Evolutionary conservation across 805 yeast species (phyloP), one percentile per base, ranked within the genome.

Genomic region (Cyberlindnera maritima): DNA sequence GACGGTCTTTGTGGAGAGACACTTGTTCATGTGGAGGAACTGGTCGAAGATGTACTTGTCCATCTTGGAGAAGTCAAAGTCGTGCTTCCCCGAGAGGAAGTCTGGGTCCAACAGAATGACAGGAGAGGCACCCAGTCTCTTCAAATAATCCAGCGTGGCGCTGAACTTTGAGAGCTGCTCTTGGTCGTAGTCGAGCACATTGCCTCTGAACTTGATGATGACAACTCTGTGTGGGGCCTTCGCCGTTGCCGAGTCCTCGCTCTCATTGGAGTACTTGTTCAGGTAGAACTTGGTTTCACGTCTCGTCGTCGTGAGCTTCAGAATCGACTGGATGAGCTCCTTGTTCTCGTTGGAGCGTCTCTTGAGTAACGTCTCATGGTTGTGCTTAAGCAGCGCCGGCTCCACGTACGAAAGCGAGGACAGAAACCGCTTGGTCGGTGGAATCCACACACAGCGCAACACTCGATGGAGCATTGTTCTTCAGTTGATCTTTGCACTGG

Each of bases 271-370:
- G 61, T 91, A 92, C 60, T 84, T 87, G 31, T 79, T 71, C 39
- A 92, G 67, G 61, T 91, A 92, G 53, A 84, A 85, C 52, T 80
- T 76, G 5, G 96, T 96, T 61, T 92, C 98, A 50, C 99, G 73
- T 63, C 89, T 91, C 1, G 98, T 92, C 6, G 97, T 95, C 4
- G 97, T 88, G 2, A 96, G 83, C 58, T 84, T 84, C 48, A 92
- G 71, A 20, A 92, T 90, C 2, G 97, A 83, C 15, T 89, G 69
- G n/a, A 92, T 83, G 42, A 92, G 69, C 45, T 87, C 88, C 54
- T 80, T 74, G 54, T 80, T 81, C 17, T 79, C 76, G 39, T 72
- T 67, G 9, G 49, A 57, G 35, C 49, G 62, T 49, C 35, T 59
- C 60, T 50, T 52, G 25, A 45, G 17, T 12, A 36, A 28, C 9